A percentile compares a stretch with the other conserved stretches of the same genome.
phyloP scores from a whole-genome alignment of 345 rosid genomes.

The Linum lewisii region DNA sequence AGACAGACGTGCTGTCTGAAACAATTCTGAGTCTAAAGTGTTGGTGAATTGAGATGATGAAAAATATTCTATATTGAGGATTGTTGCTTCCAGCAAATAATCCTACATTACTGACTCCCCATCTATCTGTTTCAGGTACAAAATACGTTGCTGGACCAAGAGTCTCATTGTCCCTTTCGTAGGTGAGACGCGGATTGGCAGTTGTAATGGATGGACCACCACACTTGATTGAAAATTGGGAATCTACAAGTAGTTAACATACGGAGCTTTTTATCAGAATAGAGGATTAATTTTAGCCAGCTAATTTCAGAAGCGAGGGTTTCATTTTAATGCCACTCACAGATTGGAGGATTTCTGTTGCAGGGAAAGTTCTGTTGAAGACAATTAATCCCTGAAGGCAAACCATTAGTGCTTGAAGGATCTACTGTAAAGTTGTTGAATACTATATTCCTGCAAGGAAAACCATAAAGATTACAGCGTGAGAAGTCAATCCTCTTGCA shows the following conservation, averaged over 20 bases:
- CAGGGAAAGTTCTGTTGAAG: conserved; percentile 61
- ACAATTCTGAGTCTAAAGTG: conserved; percentile 29
- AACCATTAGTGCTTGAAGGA: conserved; percentile 28
- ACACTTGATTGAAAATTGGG: conserved; percentile 41
- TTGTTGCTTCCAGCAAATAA: conserved; percentile 22
- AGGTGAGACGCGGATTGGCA: conserved; percentile 19
- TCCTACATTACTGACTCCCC: conserved; percentile 46
- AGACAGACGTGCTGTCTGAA: conserved; percentile 54
- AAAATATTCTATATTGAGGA: conserved; percentile 19
- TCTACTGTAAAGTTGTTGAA: conserved; percentile 56
- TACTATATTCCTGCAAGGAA: conserved; percentile 55
- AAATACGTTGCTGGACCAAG: conserved; percentile 55
- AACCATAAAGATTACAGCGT: conserved; percentile 1
- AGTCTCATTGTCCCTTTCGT: conserved; percentile 36
- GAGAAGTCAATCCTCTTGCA: background rate
- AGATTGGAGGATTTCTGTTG: conserved; percentile 39
- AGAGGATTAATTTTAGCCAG: background rate
- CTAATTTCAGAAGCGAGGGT: background rate
- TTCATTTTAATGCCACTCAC: conserved; percentile 31
- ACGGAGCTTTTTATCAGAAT: background rate
- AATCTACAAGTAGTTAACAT: conserved; percentile 27
- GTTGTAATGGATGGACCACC: conserved; percentile 53
- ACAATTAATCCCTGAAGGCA: conserved; percentile 47
- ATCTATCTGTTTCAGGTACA: conserved; percentile 28
- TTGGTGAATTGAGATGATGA: conserved; percentile 27